Percentiles rank a stretch among this genome's conserved stretches.
Evolutionary conservation across 2,329 filamentous ascomycete genomes (phyloP).

Genomic region (Bimuria novae-zelandiae): DNA sequence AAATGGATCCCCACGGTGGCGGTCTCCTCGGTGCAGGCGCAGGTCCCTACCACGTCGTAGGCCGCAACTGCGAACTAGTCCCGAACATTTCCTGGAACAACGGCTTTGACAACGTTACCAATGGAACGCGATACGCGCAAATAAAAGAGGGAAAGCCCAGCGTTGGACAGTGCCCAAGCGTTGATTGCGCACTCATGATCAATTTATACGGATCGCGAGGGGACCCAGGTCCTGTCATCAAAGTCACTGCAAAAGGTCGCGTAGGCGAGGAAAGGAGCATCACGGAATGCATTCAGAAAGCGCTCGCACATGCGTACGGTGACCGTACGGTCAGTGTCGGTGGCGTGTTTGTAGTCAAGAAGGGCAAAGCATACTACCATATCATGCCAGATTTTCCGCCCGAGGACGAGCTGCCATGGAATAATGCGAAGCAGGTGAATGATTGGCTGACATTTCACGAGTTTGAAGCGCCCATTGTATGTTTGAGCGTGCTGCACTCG

Average conservation of each 20-base stretch:
- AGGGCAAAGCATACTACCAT: conserved; percentile 17
- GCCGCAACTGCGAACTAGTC: conserved; percentile 21
- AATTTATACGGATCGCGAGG: conserved; percentile 21
- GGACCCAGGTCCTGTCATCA: conserved; percentile 14
- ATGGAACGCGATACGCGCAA: conserved; percentile 15
- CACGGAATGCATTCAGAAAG: conserved; percentile 19
- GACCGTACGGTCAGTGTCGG: conserved; percentile 18
- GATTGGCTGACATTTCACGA: conserved; percentile 23
- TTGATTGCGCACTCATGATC: conserved; percentile 23
- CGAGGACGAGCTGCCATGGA: conserved; percentile 11
- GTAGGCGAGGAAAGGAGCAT: conserved; percentile 16
- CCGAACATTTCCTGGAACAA: conserved; percentile 17
- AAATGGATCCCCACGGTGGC: conserved; percentile 15
- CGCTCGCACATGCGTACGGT: conserved; percentile 12
- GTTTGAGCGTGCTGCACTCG: conserved; percentile 27
- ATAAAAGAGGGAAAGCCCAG: conserved; percentile 8
- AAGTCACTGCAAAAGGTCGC: conserved; percentile 17
- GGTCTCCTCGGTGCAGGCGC: conserved; percentile 23
- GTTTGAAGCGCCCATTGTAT: conserved; percentile 19
- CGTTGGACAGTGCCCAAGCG: conserved; percentile 13
- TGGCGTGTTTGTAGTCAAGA: conserved; percentile 18
- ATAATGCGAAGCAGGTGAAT: conserved; percentile 4
- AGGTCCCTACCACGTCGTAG: conserved; percentile 20
- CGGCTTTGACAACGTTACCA: conserved; percentile 7
- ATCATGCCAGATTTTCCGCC: conserved; percentile 25